These are phyloP conservation scores for Cystofilobasidium bisporidii DNA, from an alignment of 768 basidiomycete genomes.

Conservation along the genomic window DNA sequence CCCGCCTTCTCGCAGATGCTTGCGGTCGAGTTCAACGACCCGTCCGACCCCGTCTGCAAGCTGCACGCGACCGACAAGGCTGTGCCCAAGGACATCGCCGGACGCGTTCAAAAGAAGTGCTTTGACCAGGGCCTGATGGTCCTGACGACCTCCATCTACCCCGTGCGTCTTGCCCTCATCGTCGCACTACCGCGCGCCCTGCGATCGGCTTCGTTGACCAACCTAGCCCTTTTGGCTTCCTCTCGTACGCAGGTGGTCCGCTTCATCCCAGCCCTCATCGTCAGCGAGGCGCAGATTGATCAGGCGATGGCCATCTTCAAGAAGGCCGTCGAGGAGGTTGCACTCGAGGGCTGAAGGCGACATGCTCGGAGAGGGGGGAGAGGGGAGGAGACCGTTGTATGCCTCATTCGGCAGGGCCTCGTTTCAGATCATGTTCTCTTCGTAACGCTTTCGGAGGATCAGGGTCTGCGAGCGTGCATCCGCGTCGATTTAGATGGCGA, in stretches of 20 bases:
- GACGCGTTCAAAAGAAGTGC: constrained; percentile 64
- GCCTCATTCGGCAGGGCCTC: too few relatives aligned
- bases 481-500: too few relatives aligned
- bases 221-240: too few relatives aligned
- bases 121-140: constrained; percentile 77
- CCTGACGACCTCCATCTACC: constrained; percentile 79
- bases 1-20: constrained; percentile 9
- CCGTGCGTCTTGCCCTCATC: too few relatives aligned
- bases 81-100: constrained; percentile 52
- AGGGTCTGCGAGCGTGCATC: too few relatives aligned
- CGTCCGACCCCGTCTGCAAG: constrained; percentile 27
- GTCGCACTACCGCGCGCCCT: constrained; percentile 9
- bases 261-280: constrained; percentile 87
- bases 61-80: constrained; percentile 35
- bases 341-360: constrained; percentile 36
- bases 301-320: constrained; percentile 43
- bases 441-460: too few relatives aligned
- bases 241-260: constrained; percentile 57
- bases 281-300: constrained; percentile 61
- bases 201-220: too few relatives aligned
- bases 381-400: too few relatives aligned
- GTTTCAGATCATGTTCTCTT: too few relatives aligned
- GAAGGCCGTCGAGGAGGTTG: constrained; percentile 47
- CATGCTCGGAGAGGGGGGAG: too few relatives aligned
- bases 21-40: constrained; percentile 31